Base-by-base conservation (phyloP, 495 filamentous ascomycete genomes). In the Parachaetomium inaequale region DNA sequence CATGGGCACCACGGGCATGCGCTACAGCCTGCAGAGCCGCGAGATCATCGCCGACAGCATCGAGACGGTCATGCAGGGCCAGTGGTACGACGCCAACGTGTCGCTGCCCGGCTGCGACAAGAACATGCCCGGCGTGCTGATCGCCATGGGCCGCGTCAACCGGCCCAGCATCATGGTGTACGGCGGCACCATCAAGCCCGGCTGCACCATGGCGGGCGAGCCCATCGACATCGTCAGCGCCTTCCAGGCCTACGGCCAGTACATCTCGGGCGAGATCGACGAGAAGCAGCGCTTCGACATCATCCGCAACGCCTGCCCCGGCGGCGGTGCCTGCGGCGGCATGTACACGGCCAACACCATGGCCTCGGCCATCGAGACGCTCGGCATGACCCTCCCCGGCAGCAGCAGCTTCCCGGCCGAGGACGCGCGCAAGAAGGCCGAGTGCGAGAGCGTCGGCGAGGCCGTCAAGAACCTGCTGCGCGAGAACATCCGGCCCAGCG, bases 301-400 rank as follows among this genome's bases (percentile, higher is more conserved):
- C 72, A 96, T 97, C 71, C 84, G 93, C 58, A 81, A 98, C 75
- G 94, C 94, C 36, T 97, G 93, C 75, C 93, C 93, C 43, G 94
- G 94, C 49, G 82, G 87, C 63, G 94, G 94, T 63, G 94, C 95
- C 21, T 98, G 94, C 71, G 94, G 94, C 70, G 94, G 94, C 62
- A 98, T 98, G 94, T 98, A 98, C 80, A 98, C 94, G 19, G 94
- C 94, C 58, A 98, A 98, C 82, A 98, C 94, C 53, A 96, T 98
- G 92, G 94, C 94, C 49, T 88, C 88, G 6, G 93, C 93, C n/a
- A 95, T 97, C 65, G 94, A 98, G 77, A 85, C 87, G 38, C 91
- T 98, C 84, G 94, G 94, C 58, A 93, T 98, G 89, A 91, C 91
- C 4, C 83, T 98, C 31, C 91, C 94, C 14, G 94, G 95, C 6